Evolutionary conservation across 352 stramenopile species (phyloP).

Genomic region (Phytophthora multivora): DNA sequence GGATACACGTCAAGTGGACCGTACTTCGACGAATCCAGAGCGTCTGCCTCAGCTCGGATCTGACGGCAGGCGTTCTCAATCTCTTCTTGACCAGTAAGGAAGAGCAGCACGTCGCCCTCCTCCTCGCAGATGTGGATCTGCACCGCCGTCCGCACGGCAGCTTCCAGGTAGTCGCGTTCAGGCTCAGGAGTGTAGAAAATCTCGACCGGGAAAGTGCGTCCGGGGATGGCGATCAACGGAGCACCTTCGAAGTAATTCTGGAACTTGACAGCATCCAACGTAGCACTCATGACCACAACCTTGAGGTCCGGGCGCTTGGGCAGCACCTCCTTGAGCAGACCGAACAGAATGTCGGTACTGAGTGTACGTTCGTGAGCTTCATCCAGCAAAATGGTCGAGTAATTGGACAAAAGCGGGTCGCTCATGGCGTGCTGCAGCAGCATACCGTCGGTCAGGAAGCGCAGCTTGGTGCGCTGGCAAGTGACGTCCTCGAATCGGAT

Average conservation of each 20-base stretch:
- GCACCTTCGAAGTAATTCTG: slow-evolving; percentile 95
- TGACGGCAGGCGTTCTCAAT: slow-evolving; percentile 97
- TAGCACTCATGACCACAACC: slow-evolving; percentile 99
- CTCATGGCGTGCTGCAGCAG: slow-evolving; percentile 97
- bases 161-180: slow-evolving; percentile 98
- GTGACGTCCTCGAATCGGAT: slow-evolving; percentile 99
- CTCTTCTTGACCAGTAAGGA: slow-evolving; percentile 98
- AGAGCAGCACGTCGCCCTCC: slow-evolving; percentile 98
- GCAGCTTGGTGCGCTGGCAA: slow-evolving; percentile 79
- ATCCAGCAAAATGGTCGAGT: slow-evolving; percentile 97
- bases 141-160: slow-evolving; percentile 78
- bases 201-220: slow-evolving; percentile 97
- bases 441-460: slow-evolving; percentile 93
- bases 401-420: slow-evolving; percentile 95
- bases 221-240: slow-evolving; percentile 94
- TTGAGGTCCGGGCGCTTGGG: slow-evolving; percentile 95
- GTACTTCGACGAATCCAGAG: slow-evolving; percentile 93
- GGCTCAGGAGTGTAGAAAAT: slow-evolving; percentile 98
- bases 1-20: slow-evolving; percentile 93
- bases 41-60: slow-evolving; percentile 90
- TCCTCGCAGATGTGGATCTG: slow-evolving; percentile 98
- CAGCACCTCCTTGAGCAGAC: slow-evolving; percentile 97
- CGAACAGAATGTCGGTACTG: slow-evolving; percentile 98
- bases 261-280: slow-evolving; percentile 97
- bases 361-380: slow-evolving; percentile 98